Evolutionary conservation across 2,329 filamentous ascomycete genomes (phyloP).

Genomic region (Exophiala sideris): DNA sequence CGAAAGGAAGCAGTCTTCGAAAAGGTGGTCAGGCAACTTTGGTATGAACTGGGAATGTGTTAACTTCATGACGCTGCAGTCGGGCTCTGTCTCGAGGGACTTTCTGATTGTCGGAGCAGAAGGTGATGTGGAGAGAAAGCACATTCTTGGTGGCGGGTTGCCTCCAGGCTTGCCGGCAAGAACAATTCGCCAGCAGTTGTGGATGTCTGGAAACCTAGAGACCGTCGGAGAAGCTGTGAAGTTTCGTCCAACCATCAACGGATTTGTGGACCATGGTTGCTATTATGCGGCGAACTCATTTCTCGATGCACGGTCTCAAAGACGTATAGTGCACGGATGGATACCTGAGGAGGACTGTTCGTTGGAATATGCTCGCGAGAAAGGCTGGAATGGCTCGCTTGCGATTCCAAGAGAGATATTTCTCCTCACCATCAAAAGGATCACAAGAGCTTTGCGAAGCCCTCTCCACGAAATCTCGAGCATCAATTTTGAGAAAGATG

Average conservation of each 20-base stretch:
- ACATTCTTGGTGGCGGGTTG: not conserved
- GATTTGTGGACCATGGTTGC: constrained; percentile 49
- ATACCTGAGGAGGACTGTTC: constrained; percentile 51
- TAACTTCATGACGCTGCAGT: constrained; percentile 46
- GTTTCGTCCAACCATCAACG: constrained; percentile 41
- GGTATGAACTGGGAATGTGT: constrained; percentile 53
- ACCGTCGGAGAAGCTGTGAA: constrained; percentile 9
- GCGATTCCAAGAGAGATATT: constrained; percentile 46
- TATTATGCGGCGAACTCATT: constrained; percentile 52
- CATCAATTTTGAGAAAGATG: constrained; percentile 33
- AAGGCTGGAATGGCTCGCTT: constrained; percentile 51
- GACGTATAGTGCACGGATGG: constrained; percentile 49
- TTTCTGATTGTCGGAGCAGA: constrained; percentile 49
- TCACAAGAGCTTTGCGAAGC: constrained; percentile 38
- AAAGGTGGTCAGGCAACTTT: constrained; percentile 49
- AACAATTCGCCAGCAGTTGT: constrained; percentile 37
- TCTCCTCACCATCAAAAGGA: constrained; percentile 39
- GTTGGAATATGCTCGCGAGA: constrained; percentile 40
- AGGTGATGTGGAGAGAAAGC: constrained; percentile 31
- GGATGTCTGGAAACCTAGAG: constrained; percentile 40
- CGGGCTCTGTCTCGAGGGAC: constrained; percentile 31
- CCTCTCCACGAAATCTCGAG: constrained; percentile 42
- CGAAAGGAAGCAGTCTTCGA: constrained; percentile 38
- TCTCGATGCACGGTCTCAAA: constrained; percentile 41
- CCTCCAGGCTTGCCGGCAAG: not conserved